Evolutionary conservation across 768 basidiomycete genomes (phyloP).

Genomic region (Leccinellum rugosiceps): DNA sequence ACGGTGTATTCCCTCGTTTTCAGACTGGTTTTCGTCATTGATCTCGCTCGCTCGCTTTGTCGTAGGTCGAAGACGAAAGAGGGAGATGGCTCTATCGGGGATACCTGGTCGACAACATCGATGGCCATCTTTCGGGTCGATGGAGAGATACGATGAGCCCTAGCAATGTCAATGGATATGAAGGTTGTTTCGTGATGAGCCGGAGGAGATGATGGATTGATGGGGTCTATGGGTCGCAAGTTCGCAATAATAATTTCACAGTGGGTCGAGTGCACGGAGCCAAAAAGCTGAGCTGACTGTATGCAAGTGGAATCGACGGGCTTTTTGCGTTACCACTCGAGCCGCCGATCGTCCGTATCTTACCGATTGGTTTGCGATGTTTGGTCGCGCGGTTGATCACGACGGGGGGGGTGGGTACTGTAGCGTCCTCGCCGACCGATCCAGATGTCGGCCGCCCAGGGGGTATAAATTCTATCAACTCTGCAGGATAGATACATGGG

Average conservation of each 20-base stretch:
- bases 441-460: not conserved
- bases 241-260: not conserved
- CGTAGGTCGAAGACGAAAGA: constrained; percentile 63
- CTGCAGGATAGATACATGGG: constrained; percentile 4
- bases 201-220: constrained; percentile 44
- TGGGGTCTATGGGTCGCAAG: not conserved
- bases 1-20: constrained; percentile 18
- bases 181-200: constrained; percentile 81
- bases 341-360: not conserved
- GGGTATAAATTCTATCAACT: not conserved
- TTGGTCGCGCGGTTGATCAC: not conserved
- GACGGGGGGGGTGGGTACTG: no score
- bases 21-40: not conserved
- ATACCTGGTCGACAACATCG: constrained; percentile 66
- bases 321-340: not conserved
- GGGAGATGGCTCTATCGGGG: constrained; percentile 87
- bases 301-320: not conserved
- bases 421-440: not conserved
- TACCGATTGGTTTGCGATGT: not conserved
- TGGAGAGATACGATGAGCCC: constrained; percentile 85
- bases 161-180: constrained; percentile 63
- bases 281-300: not conserved
- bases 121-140: constrained; percentile 74
- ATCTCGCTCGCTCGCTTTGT: not conserved
- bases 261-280: not conserved